Evolutionary conservation across 2,329 filamentous ascomycete genomes (phyloP).

Genomic region (Phyllosticta citrichinensis): DNA sequence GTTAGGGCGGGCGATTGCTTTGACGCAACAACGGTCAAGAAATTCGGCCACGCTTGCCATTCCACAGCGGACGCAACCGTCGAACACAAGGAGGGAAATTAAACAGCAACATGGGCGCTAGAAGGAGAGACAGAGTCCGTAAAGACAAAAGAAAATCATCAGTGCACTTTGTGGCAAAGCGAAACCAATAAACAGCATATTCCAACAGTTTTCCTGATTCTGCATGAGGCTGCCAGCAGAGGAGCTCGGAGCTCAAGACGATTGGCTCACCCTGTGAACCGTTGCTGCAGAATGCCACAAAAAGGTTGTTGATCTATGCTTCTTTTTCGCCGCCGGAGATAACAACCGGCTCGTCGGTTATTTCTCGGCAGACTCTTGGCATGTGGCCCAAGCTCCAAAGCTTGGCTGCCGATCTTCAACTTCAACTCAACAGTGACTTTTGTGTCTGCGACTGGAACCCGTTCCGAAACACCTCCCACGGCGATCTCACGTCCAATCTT

Average conservation of each 20-base stretch:
- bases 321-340: not conserved
- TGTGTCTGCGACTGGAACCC: not conserved
- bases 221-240: not conserved
- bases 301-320: not conserved
- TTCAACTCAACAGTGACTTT: not conserved
- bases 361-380: not conserved
- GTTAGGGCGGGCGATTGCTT: not conserved
- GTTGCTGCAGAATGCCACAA: not conserved
- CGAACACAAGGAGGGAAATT: not conserved
- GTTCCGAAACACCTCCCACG: not conserved
- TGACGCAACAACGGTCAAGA: not conserved
- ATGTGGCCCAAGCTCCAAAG: conserved; percentile 8
- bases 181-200: not conserved
- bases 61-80: not conserved
- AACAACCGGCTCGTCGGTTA: not conserved
- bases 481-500: not conserved
- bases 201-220: not conserved
- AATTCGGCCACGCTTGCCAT: not conserved
- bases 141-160: not conserved
- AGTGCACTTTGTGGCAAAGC: not conserved
- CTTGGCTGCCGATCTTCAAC: not conserved
- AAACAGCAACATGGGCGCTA: not conserved
- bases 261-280: not conserved
- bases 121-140: not conserved
- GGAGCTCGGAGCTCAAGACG: not conserved